Conservation (phyloP, 2,329 filamentous ascomycete genomes). For the Verticillium zaregamsianum region DNA sequence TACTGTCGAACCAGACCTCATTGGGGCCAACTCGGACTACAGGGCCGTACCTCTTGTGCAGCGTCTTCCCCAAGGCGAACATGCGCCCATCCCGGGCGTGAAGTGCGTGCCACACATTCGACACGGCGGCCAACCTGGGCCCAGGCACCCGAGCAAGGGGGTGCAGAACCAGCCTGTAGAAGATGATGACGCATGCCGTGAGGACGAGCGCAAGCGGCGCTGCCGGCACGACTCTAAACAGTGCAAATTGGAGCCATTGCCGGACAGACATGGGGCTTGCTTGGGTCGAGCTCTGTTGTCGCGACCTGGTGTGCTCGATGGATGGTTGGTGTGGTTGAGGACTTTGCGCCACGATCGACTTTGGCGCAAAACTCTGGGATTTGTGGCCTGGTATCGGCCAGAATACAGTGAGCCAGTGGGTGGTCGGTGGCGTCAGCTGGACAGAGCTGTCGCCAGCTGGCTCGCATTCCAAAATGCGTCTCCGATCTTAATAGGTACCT, state of each 20-base stretch:
- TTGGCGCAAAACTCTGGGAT: neutral
- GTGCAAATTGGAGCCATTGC: neutral
- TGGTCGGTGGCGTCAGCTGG: too few species aligned
- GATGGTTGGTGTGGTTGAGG: neutral
- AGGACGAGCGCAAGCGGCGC: neutral
- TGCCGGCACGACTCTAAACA: neutral
- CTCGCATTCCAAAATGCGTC: too few species aligned
- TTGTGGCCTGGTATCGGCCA: neutral
- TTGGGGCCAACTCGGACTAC: conserved; percentile 50
- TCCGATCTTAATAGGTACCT: too few species aligned
- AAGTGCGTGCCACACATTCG: conserved; percentile 43
- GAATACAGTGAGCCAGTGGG: too few species aligned
- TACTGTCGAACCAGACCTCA: conserved; percentile 48
- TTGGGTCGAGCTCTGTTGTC: neutral
- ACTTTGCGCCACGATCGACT: neutral
- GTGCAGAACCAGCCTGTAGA: conserved; percentile 39
- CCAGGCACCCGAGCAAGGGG: conserved; percentile 41
- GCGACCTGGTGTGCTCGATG: neutral
- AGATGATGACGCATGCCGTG: neutral
- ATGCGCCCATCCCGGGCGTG: conserved; percentile 40
- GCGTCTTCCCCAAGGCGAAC: conserved; percentile 31
- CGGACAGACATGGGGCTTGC: neutral
- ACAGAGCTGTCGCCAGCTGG: too few species aligned
- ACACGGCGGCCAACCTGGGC: conserved; percentile 40
- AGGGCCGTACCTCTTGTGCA: conserved; percentile 45